Evolutionary conservation across 192 early-diverging fungal species (phyloP).

Genomic region (Rhizoclosmatium globosum): DNA sequence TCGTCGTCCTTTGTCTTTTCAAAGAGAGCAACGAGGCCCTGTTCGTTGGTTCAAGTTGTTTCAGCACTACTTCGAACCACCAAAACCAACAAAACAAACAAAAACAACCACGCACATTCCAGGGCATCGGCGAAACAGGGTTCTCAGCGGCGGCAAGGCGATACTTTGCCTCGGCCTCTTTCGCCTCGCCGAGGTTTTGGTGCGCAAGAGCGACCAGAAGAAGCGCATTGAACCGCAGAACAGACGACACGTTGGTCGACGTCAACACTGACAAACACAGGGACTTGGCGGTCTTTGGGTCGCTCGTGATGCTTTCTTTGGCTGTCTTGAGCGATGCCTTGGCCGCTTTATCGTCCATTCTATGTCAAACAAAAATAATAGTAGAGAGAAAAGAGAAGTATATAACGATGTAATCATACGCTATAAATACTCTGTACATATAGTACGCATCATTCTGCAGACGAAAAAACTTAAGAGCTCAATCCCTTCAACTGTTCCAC

Average conservation of each 20-base stretch:
- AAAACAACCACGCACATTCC: constrained; percentile 37
- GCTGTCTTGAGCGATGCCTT: constrained; percentile 43
- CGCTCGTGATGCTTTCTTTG: background rate
- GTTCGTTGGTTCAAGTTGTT: background rate
- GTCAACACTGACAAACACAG: constrained; percentile 3
- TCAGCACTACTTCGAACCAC: background rate
- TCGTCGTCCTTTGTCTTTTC: constrained; percentile 35
- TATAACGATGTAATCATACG: too few relatives aligned
- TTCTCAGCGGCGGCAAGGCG: constrained; percentile 37
- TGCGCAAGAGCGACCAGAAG: constrained; percentile 50
- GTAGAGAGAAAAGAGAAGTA: too few relatives aligned
- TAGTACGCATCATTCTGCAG: too few relatives aligned
- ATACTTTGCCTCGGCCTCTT: constrained; percentile 37
- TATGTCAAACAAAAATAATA: background rate
- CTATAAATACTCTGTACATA: too few relatives aligned
- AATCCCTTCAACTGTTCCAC: too few relatives aligned
- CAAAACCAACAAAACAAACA: background rate
- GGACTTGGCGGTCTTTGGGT: background rate
- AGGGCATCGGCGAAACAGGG: constrained; percentile 43
- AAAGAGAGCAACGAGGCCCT: constrained; percentile 40
- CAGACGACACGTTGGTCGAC: background rate
- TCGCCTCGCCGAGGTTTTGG: constrained; percentile 32
- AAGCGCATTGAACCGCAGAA: constrained; percentile 51
- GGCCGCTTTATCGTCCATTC: constrained; percentile 10
- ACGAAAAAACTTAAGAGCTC: too few relatives aligned